Evolutionary conservation across 495 filamentous ascomycete species (phyloP), one percentile per base, ranked within the genome.

Genomic region (Aspergillus saccharolyticus): DNA sequence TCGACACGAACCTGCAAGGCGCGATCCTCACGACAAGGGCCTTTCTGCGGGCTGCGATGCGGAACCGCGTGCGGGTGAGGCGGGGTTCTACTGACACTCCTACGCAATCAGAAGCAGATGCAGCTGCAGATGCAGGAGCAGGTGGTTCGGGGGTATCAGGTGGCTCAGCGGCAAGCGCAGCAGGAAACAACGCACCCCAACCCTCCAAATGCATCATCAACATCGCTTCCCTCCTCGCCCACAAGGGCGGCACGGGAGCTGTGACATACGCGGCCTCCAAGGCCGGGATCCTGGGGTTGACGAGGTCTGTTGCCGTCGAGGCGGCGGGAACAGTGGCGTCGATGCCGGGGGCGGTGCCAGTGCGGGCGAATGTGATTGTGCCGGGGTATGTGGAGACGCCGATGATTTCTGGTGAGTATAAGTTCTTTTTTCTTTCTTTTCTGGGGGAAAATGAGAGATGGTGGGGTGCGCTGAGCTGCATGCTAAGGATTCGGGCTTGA

Each of bases 351-450:
- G 61, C 10, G 61, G 67, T 44, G 68, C 72, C 25, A 74, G 78
- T 93, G 49, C 76, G 90, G 17, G 87, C 88, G 25, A 96, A 95
- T 71, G 87, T 83, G 4, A 84, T 96, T 55, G 66, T 90, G n/a
- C 90, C 90, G 1, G 90, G 90, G 15, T 95, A 91, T 72, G 87
- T 94, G 56, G 74, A 85, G 21, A 91, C 89, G 6, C 78, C 82
- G 5, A 92, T 95, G 89, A 88, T 86, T 49, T 67, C 79, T 57
- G 77, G 89, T 91, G 74, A 57, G 75, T 68, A n/a, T n/a, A n/a
- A n/a, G n/a, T n/a, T n/a, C 17, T 20, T 22, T 33, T 24, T 14
- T 3, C 19, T 25, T 16, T 18, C 25, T 44, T 43, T 6, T 54
- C 3, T 42, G 9, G 25, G 25, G 25, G 25, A 9, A 28, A 28